Evolutionary conservation across 805 yeast species (phyloP).

Genomic region (Ogataea thermomethanolica): DNA sequence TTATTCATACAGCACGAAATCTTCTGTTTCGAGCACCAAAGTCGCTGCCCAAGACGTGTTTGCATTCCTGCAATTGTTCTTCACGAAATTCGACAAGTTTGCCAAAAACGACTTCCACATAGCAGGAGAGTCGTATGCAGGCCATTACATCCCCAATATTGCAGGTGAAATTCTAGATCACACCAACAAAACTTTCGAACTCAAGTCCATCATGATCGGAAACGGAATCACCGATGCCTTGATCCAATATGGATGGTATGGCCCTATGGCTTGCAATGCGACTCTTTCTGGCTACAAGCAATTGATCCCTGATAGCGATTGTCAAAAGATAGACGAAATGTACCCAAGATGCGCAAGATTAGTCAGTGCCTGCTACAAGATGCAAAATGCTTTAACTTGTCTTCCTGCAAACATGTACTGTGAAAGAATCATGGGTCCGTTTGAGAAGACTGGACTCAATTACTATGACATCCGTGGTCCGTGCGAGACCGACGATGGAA

Average conservation of each 20-base stretch:
- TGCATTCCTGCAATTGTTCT: slow-evolving; percentile 75
- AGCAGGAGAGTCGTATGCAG: slow-evolving; percentile 93
- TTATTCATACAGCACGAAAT: slow-evolving; percentile 47
- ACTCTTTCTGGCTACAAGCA: slow-evolving; percentile 77
- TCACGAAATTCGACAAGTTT: slow-evolving; percentile 65
- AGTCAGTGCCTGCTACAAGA: slow-evolving; percentile 73
- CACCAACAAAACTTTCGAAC: slow-evolving; percentile 51
- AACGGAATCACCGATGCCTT: slow-evolving; percentile 88
- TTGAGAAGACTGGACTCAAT: slow-evolving; percentile 80
- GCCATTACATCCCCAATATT: slow-evolving; percentile 89
- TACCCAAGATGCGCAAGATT: slow-evolving; percentile 76
- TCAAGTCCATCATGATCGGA: slow-evolving; percentile 80
- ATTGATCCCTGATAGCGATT: slow-evolving; percentile 73
- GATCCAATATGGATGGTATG: slow-evolving; percentile 71
- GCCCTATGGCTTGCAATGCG: slow-evolving; percentile 87
- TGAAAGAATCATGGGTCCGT: slow-evolving; percentile 79
- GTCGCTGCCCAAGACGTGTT: slow-evolving; percentile 83
- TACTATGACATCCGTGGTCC: slow-evolving; percentile 83
- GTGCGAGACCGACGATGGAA: slow-evolving; percentile 60
- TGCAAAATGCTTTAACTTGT: slow-evolving; percentile 77
- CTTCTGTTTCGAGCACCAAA: slow-evolving; percentile 64
- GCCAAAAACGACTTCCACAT: slow-evolving; percentile 65
- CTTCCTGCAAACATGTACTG: slow-evolving; percentile 91
- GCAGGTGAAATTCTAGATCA: slow-evolving; percentile 76
- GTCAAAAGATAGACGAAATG: slow-evolving; percentile 62